phyloP scores from a whole-genome alignment of 345 rosid species.

The Punica granatum region DNA sequence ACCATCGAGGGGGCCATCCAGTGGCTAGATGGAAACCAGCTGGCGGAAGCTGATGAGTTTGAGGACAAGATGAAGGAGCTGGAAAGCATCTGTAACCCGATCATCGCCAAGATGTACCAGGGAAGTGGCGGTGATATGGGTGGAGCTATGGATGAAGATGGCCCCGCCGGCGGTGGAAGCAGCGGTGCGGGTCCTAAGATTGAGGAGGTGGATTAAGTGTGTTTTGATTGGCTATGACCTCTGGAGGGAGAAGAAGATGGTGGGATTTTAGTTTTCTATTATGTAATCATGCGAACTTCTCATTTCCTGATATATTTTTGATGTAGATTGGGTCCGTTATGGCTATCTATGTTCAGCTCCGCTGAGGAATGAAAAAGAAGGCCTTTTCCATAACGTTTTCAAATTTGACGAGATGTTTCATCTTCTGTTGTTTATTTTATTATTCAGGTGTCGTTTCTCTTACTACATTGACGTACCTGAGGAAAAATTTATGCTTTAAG shows the following conservation, averaged over 20 bases:
- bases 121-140: conserved; percentile 12
- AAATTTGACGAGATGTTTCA: too few relatives aligned
- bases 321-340: too few relatives aligned
- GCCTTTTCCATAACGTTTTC: too few relatives aligned
- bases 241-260: too few relatives aligned
- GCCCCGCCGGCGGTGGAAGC: conserved; percentile 11
- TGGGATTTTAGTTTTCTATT: too few relatives aligned
- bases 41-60: conserved; percentile 22
- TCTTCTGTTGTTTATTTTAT: too few relatives aligned
- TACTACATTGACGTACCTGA: too few relatives aligned
- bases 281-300: not conserved
- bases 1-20: conserved; percentile 20
- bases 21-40: conserved; percentile 21
- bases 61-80: conserved; percentile 25
- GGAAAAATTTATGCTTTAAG: too few relatives aligned
- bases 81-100: conserved; percentile 22
- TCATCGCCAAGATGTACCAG: conserved; percentile 20
- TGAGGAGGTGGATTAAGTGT: conserved; percentile 20
- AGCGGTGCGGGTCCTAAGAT: conserved; percentile 26
- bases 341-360: too few relatives aligned
- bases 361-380: too few relatives aligned
- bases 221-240: not conserved
- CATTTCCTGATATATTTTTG: too few relatives aligned
- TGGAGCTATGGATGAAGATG: conserved; percentile 19
- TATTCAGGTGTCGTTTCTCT: too few relatives aligned